Base-by-base conservation (phyloP, 2,329 filamentous ascomycete species). In the Paracamarosporium sp. region DNA sequence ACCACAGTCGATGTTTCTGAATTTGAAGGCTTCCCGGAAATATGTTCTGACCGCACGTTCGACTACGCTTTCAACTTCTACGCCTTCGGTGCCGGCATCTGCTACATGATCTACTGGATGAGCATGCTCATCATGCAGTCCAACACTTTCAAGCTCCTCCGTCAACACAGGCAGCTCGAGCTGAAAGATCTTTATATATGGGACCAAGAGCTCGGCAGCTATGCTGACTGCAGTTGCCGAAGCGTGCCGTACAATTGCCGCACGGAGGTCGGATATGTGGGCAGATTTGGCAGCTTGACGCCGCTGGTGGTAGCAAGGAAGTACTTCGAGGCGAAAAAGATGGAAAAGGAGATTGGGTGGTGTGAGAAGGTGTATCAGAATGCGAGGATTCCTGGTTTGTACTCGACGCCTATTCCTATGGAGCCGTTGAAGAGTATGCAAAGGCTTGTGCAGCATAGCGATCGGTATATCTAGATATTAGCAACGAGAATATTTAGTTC, bases 91-190 rank as follows among this genome's bases (percentile, higher is more conserved):
- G 66, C 69, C 1, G 69, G 69, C 8, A 75, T 73, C 38, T 74
- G 70, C 52, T 75, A 74, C 55, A 60, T 73, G 38, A 71, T 73
- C 35, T 75, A 74, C 62, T 75, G 71, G 69, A 74, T 73, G 70
- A 69, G 65, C 56, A 73, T 75, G 70, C 57, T 75, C 7, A 72
- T 76, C 48, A 50, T 75, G 55, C 72, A 71, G 50, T 69, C 68
- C 41, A 75, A 75, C 60, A 74, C 66, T 1, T 75, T 75, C 64
- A 64, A 59, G 27, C 57, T 76, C 1, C 60, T 71, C 7, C 65
- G 67, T 1, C 62, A 64, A 44, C 55, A 60, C 58, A 67, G 63
- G 17, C 50, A 65, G 35, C 67, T 75, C 3, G 68, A 70, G 15
- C 62, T 69, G 17, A 72, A 69, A 40, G 65, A 74, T 33, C 55